Conservation (phyloP, 169 alveolate species). For the Plasmodium vivax region DNA sequence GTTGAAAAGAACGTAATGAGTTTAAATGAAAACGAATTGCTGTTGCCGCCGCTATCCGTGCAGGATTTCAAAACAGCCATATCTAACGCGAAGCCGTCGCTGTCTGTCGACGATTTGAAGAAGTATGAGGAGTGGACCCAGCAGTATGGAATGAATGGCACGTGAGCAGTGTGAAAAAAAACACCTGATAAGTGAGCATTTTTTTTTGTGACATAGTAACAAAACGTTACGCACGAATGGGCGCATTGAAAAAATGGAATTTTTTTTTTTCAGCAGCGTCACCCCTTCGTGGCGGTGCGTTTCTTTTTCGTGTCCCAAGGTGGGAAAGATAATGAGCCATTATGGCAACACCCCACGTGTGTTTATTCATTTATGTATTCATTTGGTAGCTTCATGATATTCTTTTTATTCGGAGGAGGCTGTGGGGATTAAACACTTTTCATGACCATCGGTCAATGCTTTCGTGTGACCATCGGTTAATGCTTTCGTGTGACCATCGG, state of each 20-base stretch:
- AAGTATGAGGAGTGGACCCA: slow-evolving; percentile 84
- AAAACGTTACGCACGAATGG: background rate
- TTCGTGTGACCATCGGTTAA: background rate
- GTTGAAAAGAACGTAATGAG: slow-evolving; percentile 85
- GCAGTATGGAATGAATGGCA: slow-evolving; percentile 82
- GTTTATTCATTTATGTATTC: background rate
- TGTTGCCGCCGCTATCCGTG: slow-evolving; percentile 83
- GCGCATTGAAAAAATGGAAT: background rate
- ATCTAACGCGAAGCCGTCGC: slow-evolving; percentile 41
- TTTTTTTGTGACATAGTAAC: background rate
- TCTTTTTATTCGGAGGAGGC: background rate
- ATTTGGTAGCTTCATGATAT: background rate
- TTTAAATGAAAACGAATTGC: slow-evolving; percentile 82
- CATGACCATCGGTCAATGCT: background rate
- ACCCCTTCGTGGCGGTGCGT: background rate
- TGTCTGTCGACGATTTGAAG: slow-evolving; percentile 77
- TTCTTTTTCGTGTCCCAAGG: background rate
- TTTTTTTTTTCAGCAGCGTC: background rate
- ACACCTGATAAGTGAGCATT: background rate
- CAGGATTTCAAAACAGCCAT: slow-evolving; percentile 74
- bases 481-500: background rate
- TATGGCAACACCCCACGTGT: background rate
- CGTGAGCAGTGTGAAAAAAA: background rate
- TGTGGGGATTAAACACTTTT: background rate
- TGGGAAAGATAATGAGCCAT: background rate